Base-by-base conservation (phyloP, 2,329 filamentous ascomycete genomes). In the Scytalidium sp. region DNA sequence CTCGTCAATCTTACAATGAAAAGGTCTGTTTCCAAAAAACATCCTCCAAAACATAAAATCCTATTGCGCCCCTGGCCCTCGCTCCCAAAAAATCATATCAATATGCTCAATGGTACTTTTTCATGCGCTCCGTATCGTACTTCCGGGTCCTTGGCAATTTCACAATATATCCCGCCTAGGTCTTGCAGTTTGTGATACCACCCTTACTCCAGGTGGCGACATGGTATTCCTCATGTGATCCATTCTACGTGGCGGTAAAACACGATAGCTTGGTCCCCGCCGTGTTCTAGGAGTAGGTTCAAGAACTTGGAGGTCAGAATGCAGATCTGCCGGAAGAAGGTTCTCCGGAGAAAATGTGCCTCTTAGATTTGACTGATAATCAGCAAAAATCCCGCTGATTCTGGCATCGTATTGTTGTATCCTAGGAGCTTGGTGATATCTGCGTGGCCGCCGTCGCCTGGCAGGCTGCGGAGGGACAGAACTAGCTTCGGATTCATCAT, bases 331-430 rank as follows among this genome's bases (percentile, higher is more conserved):
- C 3, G 54, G 49, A 20, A 50, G 50, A n/a, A 49, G 51, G 8
- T 45, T 47, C 22, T 57, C 50, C 19, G 49, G 44, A 43, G 44
- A 50, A 36, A 47, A 42, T n/a, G 49, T 45, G 5, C 48, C 56
- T 52, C 52, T 53, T 32, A 59, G 46, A 41, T 29, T 59, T 29
- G 56, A 55, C 49, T 63, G 64, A 45, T 65, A 61, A 36, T 61
- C 58, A 8, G 62, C 61, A 51, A 66, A 62, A 27, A 65, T 56
- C 53, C 53, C 56, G 43, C 61, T 64, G 43, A 65, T 64, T 43
- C 58, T 51, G 13, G 60, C 60, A 46, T 65, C 56, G 46, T 62
- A 65, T 11, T 61, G 57, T 45, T 60, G 58, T 41, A 52, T 45
- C 15, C 49, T 45, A 6, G 46, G 47, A 15, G 52, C 46, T 32